phyloP scores from a whole-genome alignment of 2,329 filamentous ascomycete species.

The Fusarium sambucinum region DNA sequence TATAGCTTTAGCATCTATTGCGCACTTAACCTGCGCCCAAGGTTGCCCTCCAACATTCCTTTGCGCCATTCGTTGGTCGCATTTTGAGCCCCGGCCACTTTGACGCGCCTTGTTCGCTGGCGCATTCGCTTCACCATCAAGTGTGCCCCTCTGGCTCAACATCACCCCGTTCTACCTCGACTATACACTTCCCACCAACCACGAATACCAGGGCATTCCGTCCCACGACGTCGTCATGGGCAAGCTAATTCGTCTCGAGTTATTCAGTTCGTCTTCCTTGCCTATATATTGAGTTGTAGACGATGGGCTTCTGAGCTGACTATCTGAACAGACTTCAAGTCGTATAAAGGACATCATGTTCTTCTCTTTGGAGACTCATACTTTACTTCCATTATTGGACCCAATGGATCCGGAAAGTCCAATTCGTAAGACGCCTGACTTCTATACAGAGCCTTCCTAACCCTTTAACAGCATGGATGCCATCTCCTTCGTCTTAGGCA shows the following conservation, averaged over 20 bases:
- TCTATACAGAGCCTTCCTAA: slow-evolving; percentile 12
- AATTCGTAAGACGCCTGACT: slow-evolving; percentile 77
- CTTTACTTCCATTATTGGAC: slow-evolving; percentile 98
- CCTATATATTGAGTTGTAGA: slow-evolving; percentile 3
- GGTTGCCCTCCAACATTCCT: background rate
- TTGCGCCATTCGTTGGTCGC: slow-evolving; percentile 39
- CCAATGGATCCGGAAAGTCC: slow-evolving; percentile 99
- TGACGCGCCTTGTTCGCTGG: slow-evolving; percentile 40
- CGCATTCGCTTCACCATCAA: slow-evolving; percentile 42
- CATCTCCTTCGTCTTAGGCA: slow-evolving; percentile 98
- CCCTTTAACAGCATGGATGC: slow-evolving; percentile 84
- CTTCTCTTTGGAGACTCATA: slow-evolving; percentile 97
- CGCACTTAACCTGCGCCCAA: slow-evolving; percentile 7
- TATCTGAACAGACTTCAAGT: slow-evolving; percentile 86
- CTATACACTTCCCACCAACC: slow-evolving; percentile 9
- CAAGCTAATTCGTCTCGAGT: slow-evolving; percentile 93
- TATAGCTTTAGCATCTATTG: slow-evolving; percentile 16
- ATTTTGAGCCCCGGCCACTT: slow-evolving; percentile 35
- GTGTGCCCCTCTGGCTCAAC: slow-evolving; percentile 34
- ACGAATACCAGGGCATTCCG: slow-evolving; percentile 27
- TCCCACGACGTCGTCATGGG: slow-evolving; percentile 75
- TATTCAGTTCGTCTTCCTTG: slow-evolving; percentile 77
- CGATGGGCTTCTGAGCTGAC: slow-evolving; percentile 30
- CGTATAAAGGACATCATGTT: slow-evolving; percentile 96
- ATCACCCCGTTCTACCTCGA: slow-evolving; percentile 17